phyloP scores from a whole-genome alignment of 352 stramenopile genomes.

The Elongisporangium anandrum region DNA sequence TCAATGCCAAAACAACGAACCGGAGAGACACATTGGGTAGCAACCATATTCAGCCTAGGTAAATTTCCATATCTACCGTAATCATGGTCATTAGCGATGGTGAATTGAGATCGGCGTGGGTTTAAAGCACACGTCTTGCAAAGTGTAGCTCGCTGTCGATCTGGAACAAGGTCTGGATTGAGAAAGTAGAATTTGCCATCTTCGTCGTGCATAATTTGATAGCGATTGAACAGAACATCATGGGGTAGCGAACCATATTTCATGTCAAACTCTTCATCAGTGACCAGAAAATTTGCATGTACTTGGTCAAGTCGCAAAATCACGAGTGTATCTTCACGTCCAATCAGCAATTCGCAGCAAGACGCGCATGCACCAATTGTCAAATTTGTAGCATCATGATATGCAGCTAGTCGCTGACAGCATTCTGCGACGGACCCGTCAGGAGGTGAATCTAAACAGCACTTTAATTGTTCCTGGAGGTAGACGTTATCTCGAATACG shows the following conservation, averaged over 20 bases:
- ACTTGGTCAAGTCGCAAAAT: conserved; percentile 1
- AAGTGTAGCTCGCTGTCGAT: conserved; percentile 6
- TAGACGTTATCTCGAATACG: conserved; percentile 5
- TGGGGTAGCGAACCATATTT: conserved; percentile 8
- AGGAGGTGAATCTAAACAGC: no score
- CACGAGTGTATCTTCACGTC: conserved; percentile 1
- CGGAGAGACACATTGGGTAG: not conserved
- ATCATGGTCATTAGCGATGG: conserved; percentile 15
- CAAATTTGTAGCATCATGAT: no score
- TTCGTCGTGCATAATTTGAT: conserved; percentile 11
- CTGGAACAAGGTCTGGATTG: conserved; percentile 15
- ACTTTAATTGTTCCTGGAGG: no score
- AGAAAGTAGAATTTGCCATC: conserved; percentile 12
- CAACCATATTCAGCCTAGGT: conserved; percentile 7
- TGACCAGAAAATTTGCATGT: not conserved
- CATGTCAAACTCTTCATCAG: not conserved
- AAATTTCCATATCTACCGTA: conserved; percentile 10
- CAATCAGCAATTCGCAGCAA: conserved; percentile 4
- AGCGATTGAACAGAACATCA: no score
- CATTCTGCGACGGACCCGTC: not conserved
- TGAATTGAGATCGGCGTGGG: conserved; percentile 10
- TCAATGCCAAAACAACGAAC: conserved; percentile 8
- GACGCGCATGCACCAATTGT: conserved; percentile 7
- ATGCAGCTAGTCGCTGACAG: no score
- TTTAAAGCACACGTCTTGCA: conserved; percentile 8